phyloP scores from a whole-genome alignment of 352 stramenopile species.

The Lagenidium giganteum region DNA sequence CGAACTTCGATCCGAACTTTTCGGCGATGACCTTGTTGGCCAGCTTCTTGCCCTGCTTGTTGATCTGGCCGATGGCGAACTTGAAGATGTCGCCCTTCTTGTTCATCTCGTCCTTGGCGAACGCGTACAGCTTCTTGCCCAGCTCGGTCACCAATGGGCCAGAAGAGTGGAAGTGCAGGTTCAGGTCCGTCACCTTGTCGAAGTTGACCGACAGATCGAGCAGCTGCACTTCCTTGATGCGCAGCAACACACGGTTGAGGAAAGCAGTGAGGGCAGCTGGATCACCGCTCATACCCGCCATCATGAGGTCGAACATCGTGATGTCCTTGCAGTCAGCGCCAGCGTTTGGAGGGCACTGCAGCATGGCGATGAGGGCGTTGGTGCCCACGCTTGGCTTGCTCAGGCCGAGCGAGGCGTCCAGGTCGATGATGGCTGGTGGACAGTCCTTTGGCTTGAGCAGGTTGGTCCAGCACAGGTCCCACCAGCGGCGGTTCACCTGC shows the following conservation, averaged over 20 bases:
- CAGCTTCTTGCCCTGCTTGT: slow-evolving; percentile 9
- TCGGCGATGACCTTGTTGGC: slow-evolving; percentile 7
- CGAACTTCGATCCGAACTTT: slow-evolving; percentile 4
- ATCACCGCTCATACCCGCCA: too few relatives aligned
- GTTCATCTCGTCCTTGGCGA: slow-evolving; percentile 5
- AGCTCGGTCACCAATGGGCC: slow-evolving; percentile 3
- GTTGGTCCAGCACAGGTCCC: slow-evolving; percentile 40
- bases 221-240: slow-evolving; percentile 34
- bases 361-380: slow-evolving; percentile 14
- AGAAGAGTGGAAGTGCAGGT: slow-evolving; percentile 5
- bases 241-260: slow-evolving; percentile 24
- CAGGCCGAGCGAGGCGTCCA: slow-evolving; percentile 23
- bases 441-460: slow-evolving; percentile 25
- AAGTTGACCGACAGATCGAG: slow-evolving; percentile 25
- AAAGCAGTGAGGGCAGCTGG: too few relatives aligned
- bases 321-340: slow-evolving; percentile 23
- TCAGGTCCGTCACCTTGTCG: slow-evolving; percentile 16
- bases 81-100: slow-evolving; percentile 14
- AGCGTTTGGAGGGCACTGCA: slow-evolving; percentile 12
- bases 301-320: slow-evolving; percentile 29
- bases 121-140: slow-evolving; percentile 2
- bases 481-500: slow-evolving; percentile 34
- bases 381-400: slow-evolving; percentile 12
- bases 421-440: slow-evolving; percentile 16
- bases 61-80: slow-evolving; percentile 2